Percentiles rank a stretch among this genome's conserved stretches.
phyloP scores from a whole-genome alignment of 768 basidiomycete species.

The Collybiopsis confluens region DNA sequence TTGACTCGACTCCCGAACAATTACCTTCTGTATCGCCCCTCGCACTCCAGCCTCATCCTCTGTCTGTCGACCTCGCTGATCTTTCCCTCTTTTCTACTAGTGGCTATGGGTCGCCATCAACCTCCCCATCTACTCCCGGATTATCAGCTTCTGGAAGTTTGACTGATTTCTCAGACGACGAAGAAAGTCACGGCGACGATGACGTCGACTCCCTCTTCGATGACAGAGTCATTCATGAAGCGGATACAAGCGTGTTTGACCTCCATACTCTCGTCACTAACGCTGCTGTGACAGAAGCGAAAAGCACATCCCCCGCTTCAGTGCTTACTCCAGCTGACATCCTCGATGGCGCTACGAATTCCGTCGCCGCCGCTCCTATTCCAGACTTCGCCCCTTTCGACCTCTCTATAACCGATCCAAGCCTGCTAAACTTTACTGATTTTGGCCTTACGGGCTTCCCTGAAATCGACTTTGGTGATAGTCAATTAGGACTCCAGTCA shows the following conservation, averaged over 20 bases:
- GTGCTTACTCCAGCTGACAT: too few species aligned
- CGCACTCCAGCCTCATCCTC: background rate
- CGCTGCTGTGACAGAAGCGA: too few species aligned
- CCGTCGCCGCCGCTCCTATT: too few species aligned
- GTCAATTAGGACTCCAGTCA: background rate
- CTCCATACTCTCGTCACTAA: too few species aligned
- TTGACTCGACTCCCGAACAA: too few species aligned
- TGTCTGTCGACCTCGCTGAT: background rate
- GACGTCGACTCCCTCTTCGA: background rate
- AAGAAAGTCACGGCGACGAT: background rate
- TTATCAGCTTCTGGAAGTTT: background rate
- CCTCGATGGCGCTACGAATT: too few species aligned
- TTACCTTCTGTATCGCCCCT: background rate
- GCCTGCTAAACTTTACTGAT: background rate
- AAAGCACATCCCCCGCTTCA: too few species aligned
- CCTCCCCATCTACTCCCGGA: background rate
- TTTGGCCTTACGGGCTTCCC: background rate
- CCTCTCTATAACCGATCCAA: background rate
- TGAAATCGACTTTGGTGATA: background rate
- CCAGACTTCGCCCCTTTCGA: background rate
- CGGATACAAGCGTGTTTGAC: too few species aligned
- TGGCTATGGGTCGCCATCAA: background rate
- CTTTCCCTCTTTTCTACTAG: background rate
- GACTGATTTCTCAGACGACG: background rate
- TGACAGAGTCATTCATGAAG: background rate